Base-by-base conservation (phyloP, 2,329 filamentous ascomycete genomes). In the Pseudopyrenochaeta lycopersici region DNA sequence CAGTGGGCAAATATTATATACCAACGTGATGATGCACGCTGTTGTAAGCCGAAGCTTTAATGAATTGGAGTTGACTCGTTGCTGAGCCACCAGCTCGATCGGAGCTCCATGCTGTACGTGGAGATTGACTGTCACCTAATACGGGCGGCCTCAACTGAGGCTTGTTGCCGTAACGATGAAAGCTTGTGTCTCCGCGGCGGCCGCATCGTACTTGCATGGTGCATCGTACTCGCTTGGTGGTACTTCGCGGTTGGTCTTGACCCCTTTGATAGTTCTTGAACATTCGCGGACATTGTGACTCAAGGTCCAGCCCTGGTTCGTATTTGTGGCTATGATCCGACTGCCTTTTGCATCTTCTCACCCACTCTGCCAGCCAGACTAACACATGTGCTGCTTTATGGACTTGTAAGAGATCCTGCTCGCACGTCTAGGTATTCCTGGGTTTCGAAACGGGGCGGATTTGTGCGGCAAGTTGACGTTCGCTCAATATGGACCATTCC, bases 31-130 rank as follows among this genome's bases (percentile, higher is more conserved):
- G 7, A 12, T 42, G 11, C 46, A 29, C 46, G 18, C 36, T n/a
- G 12, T 23, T 23, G 42, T 49, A 49, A 50, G 51, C 51, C 51
- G 46, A 48, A 54, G 43, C 53, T 46, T 45, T 36, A 36, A 23
- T 39, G 3, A 43, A n/a, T 38, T 38, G 17, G 50, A 62, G 50
- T 36, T 54, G 56, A 62, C 54, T 58, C 54, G 44, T 62, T 44
- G 59, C 54, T 32, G 38, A 4, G 29, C 32, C 36, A 46, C 32
- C 49, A 33, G 36, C 29, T 46, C 31, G 40, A 35, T 33, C 47
- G 47, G 17, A 6, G 17, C 35, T 18, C 20, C 14, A 12, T 14
- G 36, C 36, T 27, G 27, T 27, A 14, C 33, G 38, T 21, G 46
- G 46, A 49, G 46, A 11, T 41, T 27, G 38, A 42, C 38, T 14